These are phyloP conservation scores for Yarrowia hollandica DNA, from an alignment of 805 yeast species.

Conservation along the genomic window DNA sequence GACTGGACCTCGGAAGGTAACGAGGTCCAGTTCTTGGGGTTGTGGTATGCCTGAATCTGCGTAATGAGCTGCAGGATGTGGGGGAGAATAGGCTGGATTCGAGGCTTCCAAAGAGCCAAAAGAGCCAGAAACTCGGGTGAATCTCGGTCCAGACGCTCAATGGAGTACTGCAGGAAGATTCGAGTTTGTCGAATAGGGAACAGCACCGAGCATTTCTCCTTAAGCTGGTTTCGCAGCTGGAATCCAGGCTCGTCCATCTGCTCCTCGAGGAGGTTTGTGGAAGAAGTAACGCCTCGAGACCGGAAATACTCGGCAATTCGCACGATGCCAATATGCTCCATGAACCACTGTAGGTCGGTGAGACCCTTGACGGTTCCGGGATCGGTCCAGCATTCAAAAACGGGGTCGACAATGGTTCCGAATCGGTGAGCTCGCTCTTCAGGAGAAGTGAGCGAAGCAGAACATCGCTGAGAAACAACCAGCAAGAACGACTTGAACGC, in stretches of 20 bases:
- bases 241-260: slow-evolving; percentile 90
- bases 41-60: slow-evolving; percentile 92
- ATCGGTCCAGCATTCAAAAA: slow-evolving; percentile 87
- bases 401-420: slow-evolving; percentile 88
- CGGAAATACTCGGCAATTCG: slow-evolving; percentile 89
- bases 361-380: slow-evolving; percentile 88
- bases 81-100: slow-evolving; percentile 88
- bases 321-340: slow-evolving; percentile 95
- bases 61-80: slow-evolving; percentile 82
- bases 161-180: slow-evolving; percentile 90
- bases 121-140: slow-evolving; percentile 71
- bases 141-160: slow-evolving; percentile 82
- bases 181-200: slow-evolving; percentile 96
- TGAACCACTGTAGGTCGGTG: slow-evolving; percentile 91
- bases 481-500: slow-evolving; percentile 89
- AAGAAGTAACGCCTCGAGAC: slow-evolving; percentile 73
- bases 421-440: slow-evolving; percentile 75
- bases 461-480: slow-evolving; percentile 83
- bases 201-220: slow-evolving; percentile 88
- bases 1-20: slow-evolving; percentile 87
- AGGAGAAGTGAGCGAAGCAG: slow-evolving; percentile 39
- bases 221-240: slow-evolving; percentile 68
- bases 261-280: slow-evolving; percentile 71
- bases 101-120: slow-evolving; percentile 83
- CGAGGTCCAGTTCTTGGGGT: slow-evolving; percentile 86